Base-by-base conservation (phyloP, 768 basidiomycete genomes). In the Suillus subluteus region DNA sequence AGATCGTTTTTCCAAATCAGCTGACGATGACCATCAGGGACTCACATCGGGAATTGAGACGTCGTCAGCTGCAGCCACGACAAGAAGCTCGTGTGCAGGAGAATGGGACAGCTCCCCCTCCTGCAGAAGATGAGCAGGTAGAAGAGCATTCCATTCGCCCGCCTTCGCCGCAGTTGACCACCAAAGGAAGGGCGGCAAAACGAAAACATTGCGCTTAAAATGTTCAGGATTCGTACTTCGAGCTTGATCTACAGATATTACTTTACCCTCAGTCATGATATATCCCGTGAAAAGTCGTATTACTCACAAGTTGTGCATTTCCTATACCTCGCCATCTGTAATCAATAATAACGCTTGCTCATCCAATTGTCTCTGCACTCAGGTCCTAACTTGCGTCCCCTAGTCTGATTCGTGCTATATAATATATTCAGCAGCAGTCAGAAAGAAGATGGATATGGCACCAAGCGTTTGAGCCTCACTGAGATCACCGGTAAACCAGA, bases 131-230 rank as follows among this genome's bases (percentile, higher is more conserved):
- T 12, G 6, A 43, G 8, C 40, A 30, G 26, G 23, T 4, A 18
- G 16, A 11, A 12, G 11, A 61, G 21, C 6, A 11, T 12, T 26
- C 30, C 59, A 44, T 32, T 61, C 59, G 18, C 43, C 18, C n/a
- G 41, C 59, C 26, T 61, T 61, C 59, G 12, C 59, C 18, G 11
- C 59, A 61, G 41, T 43, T 41, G 18, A 21, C 41, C 59, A 43
- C 26, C 30, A 21, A 30, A 21, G 41, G 41, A 59, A 59, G 40
- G 32, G 26, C 2, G 41, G 26, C 59, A 43, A 61, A 61, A 21
- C 59, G 41, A 30, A 61, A 43, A 43, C 18, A 18, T 61, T 18
- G 11, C 41, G 11, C 26, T 30, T 41, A 6, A 61, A 38, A 37
- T 0, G 21, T 56, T 56, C 32, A n/a, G 6, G 21, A 13, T 7